Percentiles rank a stretch among this genome's conserved stretches.
phyloP scores from a whole-genome alignment of 2,329 filamentous ascomycete species.

The Xylogone sp. region DNA sequence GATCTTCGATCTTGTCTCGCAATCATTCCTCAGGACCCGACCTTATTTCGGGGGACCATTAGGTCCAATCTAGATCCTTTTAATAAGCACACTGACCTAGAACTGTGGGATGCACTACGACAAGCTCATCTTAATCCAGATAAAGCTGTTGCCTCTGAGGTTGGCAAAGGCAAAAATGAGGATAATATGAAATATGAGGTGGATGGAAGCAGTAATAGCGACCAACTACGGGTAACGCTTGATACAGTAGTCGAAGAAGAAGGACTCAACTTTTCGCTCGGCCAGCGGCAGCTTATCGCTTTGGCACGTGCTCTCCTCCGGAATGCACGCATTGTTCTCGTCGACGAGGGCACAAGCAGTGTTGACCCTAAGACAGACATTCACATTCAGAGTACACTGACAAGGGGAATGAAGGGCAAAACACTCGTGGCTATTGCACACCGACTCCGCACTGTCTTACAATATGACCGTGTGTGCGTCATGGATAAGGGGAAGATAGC shows the following conservation, averaged over 20 bases:
- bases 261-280: slow-evolving; percentile 88
- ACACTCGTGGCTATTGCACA: slow-evolving; percentile 90
- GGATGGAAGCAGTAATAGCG: not conserved
- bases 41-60: slow-evolving; percentile 73
- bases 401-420: slow-evolving; percentile 73
- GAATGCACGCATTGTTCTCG: slow-evolving; percentile 82
- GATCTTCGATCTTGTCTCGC: slow-evolving; percentile 69
- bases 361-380: slow-evolving; percentile 92
- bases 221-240: slow-evolving; percentile 54
- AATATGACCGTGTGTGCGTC: slow-evolving; percentile 88
- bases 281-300: slow-evolving; percentile 90
- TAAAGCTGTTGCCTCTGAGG: slow-evolving; percentile 22
- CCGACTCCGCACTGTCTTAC: slow-evolving; percentile 80
- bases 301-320: slow-evolving; percentile 84
- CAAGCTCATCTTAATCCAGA: slow-evolving; percentile 65
- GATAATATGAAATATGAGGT: no score
- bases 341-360: slow-evolving; percentile 87
- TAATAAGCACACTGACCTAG: slow-evolving; percentile 69
- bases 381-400: slow-evolving; percentile 86
- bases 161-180: not conserved
- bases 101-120: slow-evolving; percentile 70
- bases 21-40: slow-evolving; percentile 80
- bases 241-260: slow-evolving; percentile 86
- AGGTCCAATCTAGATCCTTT: slow-evolving; percentile 76
- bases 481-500: slow-evolving; percentile 84